These are phyloP conservation scores for Yamadazyma kitorensis DNA, from an alignment of 805 yeast genomes.

Conservation along the genomic window DNA sequence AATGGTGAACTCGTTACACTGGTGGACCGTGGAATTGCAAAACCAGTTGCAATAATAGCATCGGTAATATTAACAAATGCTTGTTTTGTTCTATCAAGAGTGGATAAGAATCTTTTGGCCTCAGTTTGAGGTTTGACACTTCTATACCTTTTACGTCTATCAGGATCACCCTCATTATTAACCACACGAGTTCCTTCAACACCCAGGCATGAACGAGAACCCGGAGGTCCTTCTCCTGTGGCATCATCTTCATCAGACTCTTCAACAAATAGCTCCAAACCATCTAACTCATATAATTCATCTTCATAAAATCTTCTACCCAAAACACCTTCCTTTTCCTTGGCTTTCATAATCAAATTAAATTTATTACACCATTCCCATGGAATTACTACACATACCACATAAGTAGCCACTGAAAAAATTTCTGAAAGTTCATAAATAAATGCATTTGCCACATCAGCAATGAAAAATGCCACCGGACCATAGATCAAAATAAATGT, in stretches of 20 bases:
- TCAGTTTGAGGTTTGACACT: constrained; percentile 4
- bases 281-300: constrained; percentile 45
- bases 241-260: constrained; percentile 19
- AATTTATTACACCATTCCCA: constrained; percentile 86
- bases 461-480: constrained; percentile 68
- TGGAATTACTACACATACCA: constrained; percentile 67
- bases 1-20: constrained; percentile 23
- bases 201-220: too few relatives aligned
- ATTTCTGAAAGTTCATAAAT: constrained; percentile 71
- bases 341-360: constrained; percentile 51
- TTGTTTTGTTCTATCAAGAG: constrained; percentile 27
- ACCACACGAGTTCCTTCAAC: constrained; percentile 3
- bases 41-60: constrained; percentile 53
- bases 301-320: constrained; percentile 78
- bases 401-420: constrained; percentile 69
- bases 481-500: constrained; percentile 55
- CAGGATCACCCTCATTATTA: constrained; percentile 6
- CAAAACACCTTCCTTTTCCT: constrained; percentile 67
- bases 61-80: constrained; percentile 48
- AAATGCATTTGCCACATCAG: constrained; percentile 76
- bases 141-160: constrained; percentile 4
- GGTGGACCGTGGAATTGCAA: constrained; percentile 54
- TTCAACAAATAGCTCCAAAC: constrained; percentile 39
- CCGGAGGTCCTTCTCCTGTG: too few relatives aligned
- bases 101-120: constrained; percentile 5